Evolutionary conservation across 23 red algal genomes (phyloP).

Genomic region (Pyropia haitanensis): DNA sequence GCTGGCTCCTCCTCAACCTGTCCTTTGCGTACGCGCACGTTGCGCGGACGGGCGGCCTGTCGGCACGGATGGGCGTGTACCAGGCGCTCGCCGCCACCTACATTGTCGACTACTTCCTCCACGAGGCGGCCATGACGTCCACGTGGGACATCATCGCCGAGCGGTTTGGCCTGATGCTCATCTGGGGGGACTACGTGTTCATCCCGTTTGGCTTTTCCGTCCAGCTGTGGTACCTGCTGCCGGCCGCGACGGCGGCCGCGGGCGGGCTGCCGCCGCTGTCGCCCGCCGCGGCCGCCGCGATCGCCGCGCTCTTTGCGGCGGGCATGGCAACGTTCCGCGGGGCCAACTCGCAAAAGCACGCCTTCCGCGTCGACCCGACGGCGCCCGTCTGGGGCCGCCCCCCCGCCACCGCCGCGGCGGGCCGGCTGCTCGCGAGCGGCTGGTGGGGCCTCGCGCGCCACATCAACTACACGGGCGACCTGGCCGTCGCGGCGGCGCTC

Average conservation of each 20-base stretch:
- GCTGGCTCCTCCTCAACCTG: constrained; percentile 91
- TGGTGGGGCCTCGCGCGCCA: constrained; percentile 91
- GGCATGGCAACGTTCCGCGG: constrained; percentile 79
- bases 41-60: constrained; percentile 23
- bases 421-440: constrained; percentile 69
- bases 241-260: constrained; percentile 12
- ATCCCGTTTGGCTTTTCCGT: constrained; percentile 82
- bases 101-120: constrained; percentile 89
- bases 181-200: constrained; percentile 95
- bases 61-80: constrained; percentile 71
- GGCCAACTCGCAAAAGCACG: constrained; percentile 96
- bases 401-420: constrained; percentile 59
- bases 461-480: constrained; percentile 91
- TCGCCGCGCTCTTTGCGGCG: constrained; percentile 16
- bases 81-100: constrained; percentile 73
- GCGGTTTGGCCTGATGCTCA: constrained; percentile 97
- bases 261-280: constrained; percentile 4
- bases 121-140: constrained; percentile 73
- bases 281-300: constrained; percentile 4
- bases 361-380: constrained; percentile 70
- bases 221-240: constrained; percentile 48
- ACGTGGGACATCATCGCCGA: constrained; percentile 99
- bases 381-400: constrained; percentile 64
- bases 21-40: constrained; percentile 65
- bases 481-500: constrained; percentile 69